A percentile compares a stretch with the other conserved stretches of the same genome.
Evolutionary conservation across 106 monocot species (phyloP).

Genomic region (Xerophyta viscosa): DNA sequence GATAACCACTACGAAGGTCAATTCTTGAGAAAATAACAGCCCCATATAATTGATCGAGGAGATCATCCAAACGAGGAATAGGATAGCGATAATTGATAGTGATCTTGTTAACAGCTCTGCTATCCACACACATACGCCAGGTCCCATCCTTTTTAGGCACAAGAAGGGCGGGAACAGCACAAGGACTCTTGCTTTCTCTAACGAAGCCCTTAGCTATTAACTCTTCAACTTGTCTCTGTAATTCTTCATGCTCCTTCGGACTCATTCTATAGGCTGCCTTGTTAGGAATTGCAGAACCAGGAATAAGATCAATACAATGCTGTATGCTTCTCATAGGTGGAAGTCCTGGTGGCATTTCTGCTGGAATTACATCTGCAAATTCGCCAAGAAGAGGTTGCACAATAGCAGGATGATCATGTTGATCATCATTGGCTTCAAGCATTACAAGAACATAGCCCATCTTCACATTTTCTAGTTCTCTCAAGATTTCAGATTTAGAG

Average conservation of each 20-base stretch:
- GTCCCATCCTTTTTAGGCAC: constrained; percentile 7
- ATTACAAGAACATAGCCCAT: too few species aligned
- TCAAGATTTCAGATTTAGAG: too few species aligned
- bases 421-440: background rate
- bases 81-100: constrained; percentile 6
- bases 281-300: constrained; percentile 2
- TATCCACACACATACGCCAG: constrained; percentile 11
- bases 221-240: background rate
- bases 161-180: constrained; percentile 7
- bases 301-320: constrained; percentile 5
- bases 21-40: constrained; percentile 10
- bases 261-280: constrained; percentile 1
- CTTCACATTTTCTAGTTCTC: too few species aligned
- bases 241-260: background rate
- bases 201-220: background rate
- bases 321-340: constrained; percentile 6
- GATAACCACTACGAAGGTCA: constrained; percentile 7
- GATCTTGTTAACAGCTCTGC: constrained; percentile 5
- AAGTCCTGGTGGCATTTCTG: background rate
- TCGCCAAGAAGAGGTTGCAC: background rate
- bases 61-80: constrained; percentile 3
- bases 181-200: constrained; percentile 1
- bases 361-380: constrained; percentile 3
- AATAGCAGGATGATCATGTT: background rate
- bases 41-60: background rate